Conservation (phyloP, 129 eudicot genomes). For the Ambrosia artemisiifolia region DNA sequence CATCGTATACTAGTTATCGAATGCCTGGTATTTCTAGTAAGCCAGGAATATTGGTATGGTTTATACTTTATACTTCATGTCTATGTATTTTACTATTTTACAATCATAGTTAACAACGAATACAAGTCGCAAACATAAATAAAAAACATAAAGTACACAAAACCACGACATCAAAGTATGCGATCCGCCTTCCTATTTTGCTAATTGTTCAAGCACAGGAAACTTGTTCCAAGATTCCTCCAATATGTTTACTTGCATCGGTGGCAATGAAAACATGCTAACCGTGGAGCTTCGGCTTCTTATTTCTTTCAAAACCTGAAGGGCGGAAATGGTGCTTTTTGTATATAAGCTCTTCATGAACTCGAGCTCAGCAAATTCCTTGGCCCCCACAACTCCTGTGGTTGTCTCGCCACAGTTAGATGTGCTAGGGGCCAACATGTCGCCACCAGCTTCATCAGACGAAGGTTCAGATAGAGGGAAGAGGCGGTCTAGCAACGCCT, state of each 20-base stretch:
- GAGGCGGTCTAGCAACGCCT: conserved; percentile 55
- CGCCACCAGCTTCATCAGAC: conserved; percentile 27
- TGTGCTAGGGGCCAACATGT: not conserved
- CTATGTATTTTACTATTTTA: conserved; percentile 35
- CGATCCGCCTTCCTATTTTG: conserved; percentile 38
- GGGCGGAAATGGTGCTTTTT: conserved; percentile 73
- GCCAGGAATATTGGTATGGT: not conserved
- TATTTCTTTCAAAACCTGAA: conserved; percentile 67
- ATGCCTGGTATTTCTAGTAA: not conserved
- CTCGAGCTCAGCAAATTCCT: conserved; percentile 65
- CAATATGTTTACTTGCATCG: conserved; percentile 51
- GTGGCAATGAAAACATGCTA: conserved; percentile 76
- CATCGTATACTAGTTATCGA: not conserved
- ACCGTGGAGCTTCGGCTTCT: conserved; percentile 84
- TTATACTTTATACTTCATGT: not conserved
- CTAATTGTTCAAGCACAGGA: conserved; percentile 65
- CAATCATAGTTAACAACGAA: conserved; percentile 25
- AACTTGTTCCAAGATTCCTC: conserved; percentile 73
- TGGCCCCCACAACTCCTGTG: conserved; percentile 17
- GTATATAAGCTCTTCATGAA: conserved; percentile 62
- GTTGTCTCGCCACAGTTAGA: conserved; percentile 7
- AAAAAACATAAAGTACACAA: not conserved
- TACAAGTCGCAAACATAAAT: conserved; percentile 11
- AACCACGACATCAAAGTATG: not conserved
- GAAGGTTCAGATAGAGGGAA: conserved; percentile 39